phyloP scores from a whole-genome alignment of 2,329 filamentous ascomycete genomes.

The Endoconidiophora polonica region DNA sequence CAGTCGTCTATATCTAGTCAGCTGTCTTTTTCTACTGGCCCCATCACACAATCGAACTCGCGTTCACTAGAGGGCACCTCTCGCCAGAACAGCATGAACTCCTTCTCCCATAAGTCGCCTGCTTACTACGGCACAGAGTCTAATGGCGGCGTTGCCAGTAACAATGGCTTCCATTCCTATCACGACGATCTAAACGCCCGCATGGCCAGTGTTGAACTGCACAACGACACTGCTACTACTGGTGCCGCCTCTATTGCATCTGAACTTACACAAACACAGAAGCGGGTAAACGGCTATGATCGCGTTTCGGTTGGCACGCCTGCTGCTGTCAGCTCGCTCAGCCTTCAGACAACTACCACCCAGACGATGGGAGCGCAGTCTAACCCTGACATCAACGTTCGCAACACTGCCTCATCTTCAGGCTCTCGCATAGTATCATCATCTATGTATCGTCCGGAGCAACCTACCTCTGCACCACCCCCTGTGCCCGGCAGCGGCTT shows the following conservation, averaged over 20 bases:
- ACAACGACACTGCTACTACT: constrained; percentile 4
- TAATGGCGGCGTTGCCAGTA: neutral
- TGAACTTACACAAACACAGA: constrained; percentile 7
- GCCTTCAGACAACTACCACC: constrained; percentile 1
- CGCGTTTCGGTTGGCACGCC: constrained; percentile 2
- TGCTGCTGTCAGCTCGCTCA: constrained; percentile 2
- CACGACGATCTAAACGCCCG: constrained; percentile 8
- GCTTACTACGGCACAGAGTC: neutral
- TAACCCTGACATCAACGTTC: constrained; percentile 1
- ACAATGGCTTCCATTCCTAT: constrained; percentile 2
- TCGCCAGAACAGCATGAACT: constrained; percentile 11
- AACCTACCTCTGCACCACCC: constrained; percentile 10
- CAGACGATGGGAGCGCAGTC: neutral
- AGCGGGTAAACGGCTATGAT: constrained; percentile 4
- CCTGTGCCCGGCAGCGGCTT: constrained; percentile 29
- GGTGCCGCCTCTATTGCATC: constrained; percentile 6
- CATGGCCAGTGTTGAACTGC: constrained; percentile 11
- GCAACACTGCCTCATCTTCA: constrained; percentile 6
- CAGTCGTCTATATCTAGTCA: constrained; percentile 9
- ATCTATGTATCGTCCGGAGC: constrained; percentile 7
- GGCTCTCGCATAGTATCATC: constrained; percentile 4
- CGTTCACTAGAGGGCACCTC: constrained; percentile 7
- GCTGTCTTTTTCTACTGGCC: constrained; percentile 8
- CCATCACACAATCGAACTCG: neutral
- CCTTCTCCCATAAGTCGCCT: constrained; percentile 1